These are phyloP conservation scores for Batrachochytrium dendrobatidis DNA, from an alignment of 371 early-diverging fungal species.

Conservation along the genomic window DNA sequence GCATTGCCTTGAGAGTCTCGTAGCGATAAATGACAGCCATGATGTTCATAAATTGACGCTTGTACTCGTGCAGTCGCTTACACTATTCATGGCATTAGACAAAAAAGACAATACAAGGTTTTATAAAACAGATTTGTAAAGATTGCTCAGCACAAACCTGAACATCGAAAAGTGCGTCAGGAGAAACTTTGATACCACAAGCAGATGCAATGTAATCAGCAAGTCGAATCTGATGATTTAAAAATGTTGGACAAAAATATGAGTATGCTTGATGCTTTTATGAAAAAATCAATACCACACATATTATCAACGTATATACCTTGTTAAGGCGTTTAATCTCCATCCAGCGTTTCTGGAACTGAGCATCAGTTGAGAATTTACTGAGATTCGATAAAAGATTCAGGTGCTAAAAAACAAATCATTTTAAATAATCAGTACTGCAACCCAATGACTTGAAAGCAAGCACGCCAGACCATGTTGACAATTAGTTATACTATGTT, in stretches of 20 bases:
- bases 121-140: no score
- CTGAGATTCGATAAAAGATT: constrained; percentile 53
- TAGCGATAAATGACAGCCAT: constrained; percentile 83
- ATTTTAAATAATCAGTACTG: not conserved
- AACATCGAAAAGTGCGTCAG: constrained; percentile 83
- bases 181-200: constrained; percentile 59
- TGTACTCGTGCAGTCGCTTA: constrained; percentile 94
- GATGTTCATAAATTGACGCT: constrained; percentile 95
- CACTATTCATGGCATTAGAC: constrained; percentile 49
- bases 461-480: not conserved
- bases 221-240: constrained; percentile 44
- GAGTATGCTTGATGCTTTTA: not conserved
- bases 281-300: not conserved
- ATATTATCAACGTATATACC: constrained; percentile 14
- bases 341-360: constrained; percentile 75
- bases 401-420: no score
- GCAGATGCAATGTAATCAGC: constrained; percentile 65
- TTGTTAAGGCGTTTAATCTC: constrained; percentile 79
- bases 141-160: constrained; percentile 41
- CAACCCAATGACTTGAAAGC: not conserved
- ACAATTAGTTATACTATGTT: no score
- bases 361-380: constrained; percentile 47
- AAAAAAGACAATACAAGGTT: no score
- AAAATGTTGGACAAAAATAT: not conserved
- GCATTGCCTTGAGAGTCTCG: constrained; percentile 63